Conservation (phyloP, 306 rosid species). For the Elaeagnus macrophylla region DNA sequence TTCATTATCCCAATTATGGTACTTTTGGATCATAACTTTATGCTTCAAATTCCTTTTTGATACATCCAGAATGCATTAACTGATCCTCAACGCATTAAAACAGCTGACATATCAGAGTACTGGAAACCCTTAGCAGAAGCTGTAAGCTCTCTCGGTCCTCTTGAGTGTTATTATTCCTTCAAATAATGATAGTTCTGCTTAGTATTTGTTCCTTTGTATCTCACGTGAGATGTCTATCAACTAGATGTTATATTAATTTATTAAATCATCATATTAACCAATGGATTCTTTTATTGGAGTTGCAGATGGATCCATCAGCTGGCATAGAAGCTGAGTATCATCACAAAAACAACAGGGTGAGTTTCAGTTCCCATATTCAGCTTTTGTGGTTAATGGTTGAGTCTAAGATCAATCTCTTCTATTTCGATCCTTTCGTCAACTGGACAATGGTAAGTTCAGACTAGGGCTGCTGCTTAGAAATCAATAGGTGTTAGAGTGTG, state of each 20-base stretch:
- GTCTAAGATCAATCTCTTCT: background rate
- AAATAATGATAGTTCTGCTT: background rate
- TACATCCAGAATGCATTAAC: slow-evolving; percentile 72
- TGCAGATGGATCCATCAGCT: slow-evolving; percentile 82
- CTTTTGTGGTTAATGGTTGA: background rate
- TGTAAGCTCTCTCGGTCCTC: slow-evolving; percentile 41
- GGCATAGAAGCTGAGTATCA: slow-evolving; percentile 94
- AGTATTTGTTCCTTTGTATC: slow-evolving; percentile 7
- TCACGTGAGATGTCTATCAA: background rate
- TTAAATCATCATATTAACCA: slow-evolving; percentile 9
- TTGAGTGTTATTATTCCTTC: slow-evolving; percentile 16
- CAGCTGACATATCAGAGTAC: slow-evolving; percentile 79
- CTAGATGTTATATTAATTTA: background rate
- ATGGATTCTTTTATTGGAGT: slow-evolving; percentile 18
- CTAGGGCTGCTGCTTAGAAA: too few species aligned
- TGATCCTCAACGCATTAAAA: slow-evolving; percentile 85
- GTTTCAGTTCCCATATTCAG: slow-evolving; percentile 14
- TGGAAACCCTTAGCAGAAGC: slow-evolving; percentile 97
- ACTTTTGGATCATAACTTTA: background rate
- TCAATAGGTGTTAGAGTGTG: too few species aligned
- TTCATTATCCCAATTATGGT: background rate
- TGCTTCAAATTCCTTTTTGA: slow-evolving; percentile 10
- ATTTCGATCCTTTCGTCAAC: too few species aligned
- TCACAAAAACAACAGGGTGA: slow-evolving; percentile 71
- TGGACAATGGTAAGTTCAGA: too few species aligned